phyloP scores from a whole-genome alignment of 2,329 filamentous ascomycete genomes.

The Colletotrichum spinosum region DNA sequence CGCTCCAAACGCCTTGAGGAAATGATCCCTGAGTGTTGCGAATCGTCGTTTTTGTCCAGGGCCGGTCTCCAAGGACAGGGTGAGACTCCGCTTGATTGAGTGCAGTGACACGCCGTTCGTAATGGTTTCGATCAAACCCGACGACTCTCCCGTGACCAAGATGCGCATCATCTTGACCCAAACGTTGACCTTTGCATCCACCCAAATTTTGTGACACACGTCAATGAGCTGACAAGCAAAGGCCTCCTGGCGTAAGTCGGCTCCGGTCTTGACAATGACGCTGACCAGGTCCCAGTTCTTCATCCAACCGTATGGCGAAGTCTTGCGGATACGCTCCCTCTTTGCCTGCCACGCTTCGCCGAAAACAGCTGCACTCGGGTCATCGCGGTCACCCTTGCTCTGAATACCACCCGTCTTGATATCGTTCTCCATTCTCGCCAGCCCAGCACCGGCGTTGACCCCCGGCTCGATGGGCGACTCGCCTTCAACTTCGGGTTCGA shows the following conservation, averaged over 20 bases:
- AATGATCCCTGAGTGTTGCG: slow-evolving; percentile 85
- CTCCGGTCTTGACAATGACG: slow-evolving; percentile 89
- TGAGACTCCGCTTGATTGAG: slow-evolving; percentile 84
- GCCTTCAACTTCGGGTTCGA: slow-evolving; percentile 64
- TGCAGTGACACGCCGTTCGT: slow-evolving; percentile 90
- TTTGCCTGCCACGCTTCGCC: slow-evolving; percentile 89
- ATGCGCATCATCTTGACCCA: slow-evolving; percentile 93
- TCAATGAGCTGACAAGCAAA: slow-evolving; percentile 88
- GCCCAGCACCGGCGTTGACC: slow-evolving; percentile 77
- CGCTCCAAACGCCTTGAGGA: slow-evolving; percentile 81
- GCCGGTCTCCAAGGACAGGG: slow-evolving; percentile 79
- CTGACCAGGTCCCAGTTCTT: slow-evolving; percentile 90
- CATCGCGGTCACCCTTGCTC: slow-evolving; percentile 83
- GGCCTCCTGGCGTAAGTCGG: slow-evolving; percentile 84
- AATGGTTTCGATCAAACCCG: slow-evolving; percentile 87
- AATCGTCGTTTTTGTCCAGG: slow-evolving; percentile 76
- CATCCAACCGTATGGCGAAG: slow-evolving; percentile 89
- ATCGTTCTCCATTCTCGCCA: slow-evolving; percentile 90
- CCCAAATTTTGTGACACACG: slow-evolving; percentile 85
- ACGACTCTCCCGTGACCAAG: slow-evolving; percentile 85
- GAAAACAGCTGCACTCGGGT: slow-evolving; percentile 87
- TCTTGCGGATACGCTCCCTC: slow-evolving; percentile 84
- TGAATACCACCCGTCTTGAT: slow-evolving; percentile 87
- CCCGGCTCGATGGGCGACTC: slow-evolving; percentile 62
- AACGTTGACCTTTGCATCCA: slow-evolving; percentile 79